Percentiles rank a stretch among this genome's conserved stretches.
phyloP scores from a whole-genome alignment of 2,329 filamentous ascomycete species.

The Aspergillus sp. region DNA sequence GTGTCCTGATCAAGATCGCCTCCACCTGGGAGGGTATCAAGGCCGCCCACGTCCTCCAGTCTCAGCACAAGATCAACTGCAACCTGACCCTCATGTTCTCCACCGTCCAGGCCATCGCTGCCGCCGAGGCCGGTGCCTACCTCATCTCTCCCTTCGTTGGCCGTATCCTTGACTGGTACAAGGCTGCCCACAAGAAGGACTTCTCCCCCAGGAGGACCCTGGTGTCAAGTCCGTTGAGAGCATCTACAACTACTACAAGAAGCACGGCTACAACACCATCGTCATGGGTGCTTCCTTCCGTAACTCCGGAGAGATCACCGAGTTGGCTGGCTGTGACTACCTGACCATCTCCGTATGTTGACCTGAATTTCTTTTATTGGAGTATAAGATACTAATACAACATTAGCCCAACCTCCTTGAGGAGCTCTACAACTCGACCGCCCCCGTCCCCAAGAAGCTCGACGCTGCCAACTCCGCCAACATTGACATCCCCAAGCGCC shows the following conservation, averaged over 20 bases:
- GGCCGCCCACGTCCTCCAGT: conserved; percentile 94
- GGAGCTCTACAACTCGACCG: conserved; percentile 81
- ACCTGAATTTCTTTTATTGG: neutral
- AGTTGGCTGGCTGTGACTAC: conserved; percentile 98
- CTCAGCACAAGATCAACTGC: conserved; percentile 92
- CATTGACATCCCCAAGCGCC: conserved; percentile 79
- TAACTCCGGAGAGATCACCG: conserved; percentile 92
- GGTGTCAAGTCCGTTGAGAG: conserved; percentile 88
- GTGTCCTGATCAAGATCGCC: conserved; percentile 96
- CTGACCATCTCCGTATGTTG: conserved; percentile 84
- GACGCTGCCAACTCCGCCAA: conserved; percentile 60
- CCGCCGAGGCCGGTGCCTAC: conserved; percentile 90
- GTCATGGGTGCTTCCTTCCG: conserved; percentile 99
- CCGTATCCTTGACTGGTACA: conserved; percentile 99
- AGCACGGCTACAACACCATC: conserved; percentile 97
- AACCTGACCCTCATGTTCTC: conserved; percentile 99
- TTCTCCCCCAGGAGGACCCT: conserved; percentile 86
- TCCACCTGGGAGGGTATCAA: conserved; percentile 99
- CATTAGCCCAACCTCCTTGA: conserved; percentile 82
- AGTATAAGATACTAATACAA: conserved; percentile 8
- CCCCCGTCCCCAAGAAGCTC: conserved; percentile 87
- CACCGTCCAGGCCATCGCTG: conserved; percentile 85
- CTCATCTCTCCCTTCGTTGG: conserved; percentile 99
- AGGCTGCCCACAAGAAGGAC: conserved; percentile 90
- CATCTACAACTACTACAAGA: conserved; percentile 99